These are phyloP conservation scores for Fusarium devonianum DNA, from an alignment of 2,329 filamentous ascomycete species.

Conservation along the genomic window DNA sequence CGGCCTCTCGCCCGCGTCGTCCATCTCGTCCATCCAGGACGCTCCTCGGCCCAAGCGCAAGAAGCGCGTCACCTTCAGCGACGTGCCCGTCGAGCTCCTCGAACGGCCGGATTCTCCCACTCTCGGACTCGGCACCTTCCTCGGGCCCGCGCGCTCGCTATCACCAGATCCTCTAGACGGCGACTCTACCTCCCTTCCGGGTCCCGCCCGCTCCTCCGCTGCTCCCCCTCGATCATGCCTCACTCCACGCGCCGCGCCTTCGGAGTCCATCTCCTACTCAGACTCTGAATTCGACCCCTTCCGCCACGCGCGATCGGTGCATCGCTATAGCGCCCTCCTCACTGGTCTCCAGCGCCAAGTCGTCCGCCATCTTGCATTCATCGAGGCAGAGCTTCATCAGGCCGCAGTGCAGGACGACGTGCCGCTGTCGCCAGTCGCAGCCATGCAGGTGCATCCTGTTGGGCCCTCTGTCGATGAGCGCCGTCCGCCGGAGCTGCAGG, in stretches of 20 bases:
- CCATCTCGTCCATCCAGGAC: conserved; percentile 53
- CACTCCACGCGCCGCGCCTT: conserved; percentile 19
- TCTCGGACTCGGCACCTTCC: conserved; percentile 59
- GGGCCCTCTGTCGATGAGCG: conserved; percentile 45
- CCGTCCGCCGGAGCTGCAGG: conserved; percentile 52
- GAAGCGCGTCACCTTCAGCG: conserved; percentile 51
- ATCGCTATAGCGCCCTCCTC: conserved; percentile 59
- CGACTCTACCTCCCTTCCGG: background rate
- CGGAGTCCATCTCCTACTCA: conserved; percentile 18
- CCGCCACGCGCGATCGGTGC: conserved; percentile 53
- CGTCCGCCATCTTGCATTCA: conserved; percentile 53
- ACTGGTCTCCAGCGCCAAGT: conserved; percentile 58
- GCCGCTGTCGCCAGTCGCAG: background rate
- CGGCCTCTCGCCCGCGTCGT: conserved; percentile 36
- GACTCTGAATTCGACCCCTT: conserved; percentile 45
- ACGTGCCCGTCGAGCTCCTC: conserved; percentile 51
- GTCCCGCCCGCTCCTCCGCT: conserved; percentile 16
- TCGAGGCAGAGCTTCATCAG: conserved; percentile 51
- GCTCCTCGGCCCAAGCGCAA: conserved; percentile 41
- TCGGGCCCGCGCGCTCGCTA: conserved; percentile 40
- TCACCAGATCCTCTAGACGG: conserved; percentile 33
- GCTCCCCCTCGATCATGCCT: conserved; percentile 30
- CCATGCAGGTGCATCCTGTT: conserved; percentile 5
- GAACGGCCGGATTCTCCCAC: conserved; percentile 68
- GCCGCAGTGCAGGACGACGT: conserved; percentile 37